Percentiles rank a stretch among this genome's conserved stretches.
phyloP scores from a whole-genome alignment of 2,329 filamentous ascomycete genomes.

The Aspergillus brasiliensis region DNA sequence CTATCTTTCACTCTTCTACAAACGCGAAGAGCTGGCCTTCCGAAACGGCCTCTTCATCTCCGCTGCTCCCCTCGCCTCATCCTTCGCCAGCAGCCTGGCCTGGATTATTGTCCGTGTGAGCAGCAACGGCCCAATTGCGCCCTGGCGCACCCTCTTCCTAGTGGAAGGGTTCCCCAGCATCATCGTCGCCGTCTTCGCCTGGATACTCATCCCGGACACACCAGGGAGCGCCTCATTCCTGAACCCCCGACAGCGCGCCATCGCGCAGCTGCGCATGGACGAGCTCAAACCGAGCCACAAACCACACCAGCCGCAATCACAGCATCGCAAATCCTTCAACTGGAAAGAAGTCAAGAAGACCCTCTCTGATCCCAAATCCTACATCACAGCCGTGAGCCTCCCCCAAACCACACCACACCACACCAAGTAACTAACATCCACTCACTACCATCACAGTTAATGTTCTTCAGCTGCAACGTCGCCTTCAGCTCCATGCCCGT shows the following conservation, averaged over 20 bases:
- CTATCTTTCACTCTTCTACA: constrained; percentile 66
- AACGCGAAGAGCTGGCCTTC: constrained; percentile 73
- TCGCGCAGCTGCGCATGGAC: constrained; percentile 70
- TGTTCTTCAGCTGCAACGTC: constrained; percentile 87
- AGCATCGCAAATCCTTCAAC: constrained; percentile 44
- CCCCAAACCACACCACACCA: too few species aligned
- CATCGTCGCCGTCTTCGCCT: constrained; percentile 72
- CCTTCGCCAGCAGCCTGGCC: constrained; percentile 75
- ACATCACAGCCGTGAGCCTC: constrained; percentile 65
- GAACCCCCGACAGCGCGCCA: constrained; percentile 63
- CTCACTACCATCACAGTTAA: constrained; percentile 47
- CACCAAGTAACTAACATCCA: background rate
- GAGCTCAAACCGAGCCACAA: constrained; percentile 46
- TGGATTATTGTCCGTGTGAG: constrained; percentile 73
- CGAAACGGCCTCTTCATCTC: constrained; percentile 85
- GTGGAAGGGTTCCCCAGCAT: constrained; percentile 84
- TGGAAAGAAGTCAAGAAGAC: constrained; percentile 60
- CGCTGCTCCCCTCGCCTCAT: constrained; percentile 63
- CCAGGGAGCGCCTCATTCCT: constrained; percentile 68
- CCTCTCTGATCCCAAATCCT: constrained; percentile 68
- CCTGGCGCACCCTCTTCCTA: constrained; percentile 84
- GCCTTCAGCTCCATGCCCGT: constrained; percentile 86
- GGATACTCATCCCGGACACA: constrained; percentile 73
- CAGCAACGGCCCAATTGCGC: constrained; percentile 66
- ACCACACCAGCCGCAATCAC: constrained; percentile 10